Base-by-base conservation (phyloP, 2,329 filamentous ascomycete species). In the Celoporthe dispersa region DNA sequence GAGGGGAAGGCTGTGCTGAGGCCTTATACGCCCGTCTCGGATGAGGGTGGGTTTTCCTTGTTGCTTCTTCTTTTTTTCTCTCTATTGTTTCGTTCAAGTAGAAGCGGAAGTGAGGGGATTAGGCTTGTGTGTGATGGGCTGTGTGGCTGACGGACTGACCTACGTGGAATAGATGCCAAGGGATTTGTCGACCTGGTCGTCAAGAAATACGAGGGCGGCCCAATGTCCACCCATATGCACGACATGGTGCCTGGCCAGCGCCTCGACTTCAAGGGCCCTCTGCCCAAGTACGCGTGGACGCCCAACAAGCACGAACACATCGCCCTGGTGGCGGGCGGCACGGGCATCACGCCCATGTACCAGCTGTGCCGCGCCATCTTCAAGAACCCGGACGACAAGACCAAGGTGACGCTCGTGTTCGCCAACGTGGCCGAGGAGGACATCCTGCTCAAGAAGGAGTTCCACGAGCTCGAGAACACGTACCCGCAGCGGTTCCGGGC, bases 291-390 rank as follows among this genome's bases (percentile, higher is more conserved):
- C 82, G 82, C 89, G 41, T 98, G 94, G 94, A 79, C 88, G 67
- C 78, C 91, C 75, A 98, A 98, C 88, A 98, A 97, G 88, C 94
- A 98, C 85, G 85, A 93, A 72, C 94, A 98, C 85, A 89, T 97
- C 76, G 91, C 89, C 53, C 86, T 95, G 74, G 88, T 99, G 73
- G 94, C 95, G n/a, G 96, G 96, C 76, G 96, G 96, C 74, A 98
- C 96, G 9, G 96, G 96, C 72, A 97, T 99, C 81, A 96, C 96
- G 14, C 96, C 96, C 75, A 98, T 98, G 95, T 98, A 93, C 87
- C 96, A 99, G 86, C 90, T 99, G 61, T 86, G 90, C 74, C 93
- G 93, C 73, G 88, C 91, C 78, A 97, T 99, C 84, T 97, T 98
- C 90, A 93, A 91, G 83, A 97, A 98, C 88, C 94, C 95, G 71